Base-by-base conservation (phyloP, 2,329 filamentous ascomycete species). In the Byssoonygena ceratinophila region DNA sequence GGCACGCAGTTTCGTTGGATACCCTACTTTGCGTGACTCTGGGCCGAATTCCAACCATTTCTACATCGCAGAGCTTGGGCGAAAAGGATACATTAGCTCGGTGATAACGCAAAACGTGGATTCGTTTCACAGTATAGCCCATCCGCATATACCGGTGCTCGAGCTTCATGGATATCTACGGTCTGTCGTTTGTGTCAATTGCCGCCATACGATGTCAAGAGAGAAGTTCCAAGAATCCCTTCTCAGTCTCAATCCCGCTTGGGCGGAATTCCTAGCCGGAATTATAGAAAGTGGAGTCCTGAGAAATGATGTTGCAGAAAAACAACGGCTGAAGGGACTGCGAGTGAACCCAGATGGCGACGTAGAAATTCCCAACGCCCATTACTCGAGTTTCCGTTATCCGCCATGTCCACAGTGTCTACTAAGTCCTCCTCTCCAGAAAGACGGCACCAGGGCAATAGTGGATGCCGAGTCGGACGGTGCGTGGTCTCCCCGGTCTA, bases 41-140 rank as follows among this genome's bases (percentile, higher is more conserved):
- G 74, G 72, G 54, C 90, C 91, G 11, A 97, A 97, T 64, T 71
- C 74, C 2, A 83, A 82, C 1, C 92, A 98, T 70, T 76, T 79
- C 64, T 88, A 90, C 1, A 79, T 97, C 53, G 76, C 79, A 49
- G 77, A 84, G 57, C 73, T 97, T 32, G 85, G 81, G 2, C 69
- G 77, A 3, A 72, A 92, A 59, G 90, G 89, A 1, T 70, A 89
- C 46, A 74, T 96, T 39, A 79, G 77, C 53, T 80, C 74, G 50
- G 86, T 96, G 54, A 82, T 98, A 59, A 97, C 92, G 37, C 92
- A 98, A 66, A 97, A 97, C 64, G 92, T 98, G 48, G 92, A 98
- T 70, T 95, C 89, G 1, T 94, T 98, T 66, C 92, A 98, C 68
- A 75, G 78, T 1, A 71, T 72, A 54, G 85, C 88, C 0, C 90